phyloP scores from a whole-genome alignment of 176 grass and related monocot genomes.

The Rhynchospora tenuis region DNA sequence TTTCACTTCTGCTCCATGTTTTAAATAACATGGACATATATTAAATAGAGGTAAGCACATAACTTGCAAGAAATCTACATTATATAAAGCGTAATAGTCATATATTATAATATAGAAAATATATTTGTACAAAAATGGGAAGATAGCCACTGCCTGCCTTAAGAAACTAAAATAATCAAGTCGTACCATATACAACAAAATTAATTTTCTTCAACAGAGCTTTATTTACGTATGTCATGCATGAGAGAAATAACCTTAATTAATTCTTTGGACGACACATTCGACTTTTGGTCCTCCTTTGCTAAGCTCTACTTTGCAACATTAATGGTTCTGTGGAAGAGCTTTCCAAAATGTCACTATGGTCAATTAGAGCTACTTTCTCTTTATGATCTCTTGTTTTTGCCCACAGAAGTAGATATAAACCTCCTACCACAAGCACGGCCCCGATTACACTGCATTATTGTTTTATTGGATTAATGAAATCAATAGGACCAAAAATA shows the following conservation, averaged over 20 bases:
- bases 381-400: slow-evolving; percentile 29
- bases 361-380: background rate
- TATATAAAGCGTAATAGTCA: background rate
- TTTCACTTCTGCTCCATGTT: background rate
- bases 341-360: background rate
- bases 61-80: background rate
- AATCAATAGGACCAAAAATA: background rate
- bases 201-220: background rate
- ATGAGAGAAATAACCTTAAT: background rate
- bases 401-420: slow-evolving; percentile 36
- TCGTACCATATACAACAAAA: background rate
- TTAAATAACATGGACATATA: background rate
- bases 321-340: slow-evolving; percentile 10
- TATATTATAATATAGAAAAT: background rate
- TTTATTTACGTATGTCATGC: background rate
- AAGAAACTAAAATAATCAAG: background rate
- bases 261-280: background rate
- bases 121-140: background rate
- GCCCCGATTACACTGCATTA: slow-evolving; percentile 17
- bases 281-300: background rate
- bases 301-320: background rate
- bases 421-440: slow-evolving; percentile 11
- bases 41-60: background rate
- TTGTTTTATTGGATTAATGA: slow-evolving; percentile 1
- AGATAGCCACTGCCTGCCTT: background rate